These are phyloP conservation scores for Mimosa pudica DNA, from an alignment of 306 rosid species.

Conservation along the genomic window DNA sequence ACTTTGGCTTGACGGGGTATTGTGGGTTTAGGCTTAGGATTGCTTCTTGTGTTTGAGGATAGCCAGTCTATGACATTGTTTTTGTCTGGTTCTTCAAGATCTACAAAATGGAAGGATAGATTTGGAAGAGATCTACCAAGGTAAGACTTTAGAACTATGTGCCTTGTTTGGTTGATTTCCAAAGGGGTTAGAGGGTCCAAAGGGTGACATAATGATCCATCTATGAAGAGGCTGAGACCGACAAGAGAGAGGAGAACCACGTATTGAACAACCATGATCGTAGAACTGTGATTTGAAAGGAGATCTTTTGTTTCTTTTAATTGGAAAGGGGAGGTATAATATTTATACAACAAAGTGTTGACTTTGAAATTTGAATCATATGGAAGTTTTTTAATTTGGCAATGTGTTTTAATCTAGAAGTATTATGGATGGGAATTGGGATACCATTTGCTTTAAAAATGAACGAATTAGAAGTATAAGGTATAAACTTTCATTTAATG, in stretches of 20 bases:
- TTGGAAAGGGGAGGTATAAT: neutral
- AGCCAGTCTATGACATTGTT: slow-evolving; percentile 66
- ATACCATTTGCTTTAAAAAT: slow-evolving; percentile 6
- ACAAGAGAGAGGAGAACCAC: slow-evolving; percentile 42
- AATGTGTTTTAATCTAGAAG: slow-evolving; percentile 4
- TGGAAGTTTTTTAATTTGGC: slow-evolving; percentile 9
- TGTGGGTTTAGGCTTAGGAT: slow-evolving; percentile 8
- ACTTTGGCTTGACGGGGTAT: slow-evolving; percentile 69
- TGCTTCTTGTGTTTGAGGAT: slow-evolving; percentile 42
- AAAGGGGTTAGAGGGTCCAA: slow-evolving; percentile 70
- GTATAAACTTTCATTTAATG: slow-evolving; percentile 33
- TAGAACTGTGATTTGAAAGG: neutral
- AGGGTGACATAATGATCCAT: slow-evolving; percentile 54
- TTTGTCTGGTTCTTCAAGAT: slow-evolving; percentile 80
- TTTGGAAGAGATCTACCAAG: slow-evolving; percentile 72
- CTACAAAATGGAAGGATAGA: slow-evolving; percentile 70
- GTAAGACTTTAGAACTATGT: slow-evolving; percentile 53
- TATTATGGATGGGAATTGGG: neutral
- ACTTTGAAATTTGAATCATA: neutral
- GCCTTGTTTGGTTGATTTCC: slow-evolving; percentile 63
- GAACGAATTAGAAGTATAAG: slow-evolving; percentile 6
- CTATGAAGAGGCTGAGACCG: slow-evolving; percentile 31
- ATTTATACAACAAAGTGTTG: slow-evolving; percentile 26
- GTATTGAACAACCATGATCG: slow-evolving; percentile 45
- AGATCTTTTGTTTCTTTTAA: neutral